Evolutionary conservation across 2,329 filamentous ascomycete species (phyloP), one percentile per base, ranked within the genome.

Genomic region (Allantophomopsis cytisporea): DNA sequence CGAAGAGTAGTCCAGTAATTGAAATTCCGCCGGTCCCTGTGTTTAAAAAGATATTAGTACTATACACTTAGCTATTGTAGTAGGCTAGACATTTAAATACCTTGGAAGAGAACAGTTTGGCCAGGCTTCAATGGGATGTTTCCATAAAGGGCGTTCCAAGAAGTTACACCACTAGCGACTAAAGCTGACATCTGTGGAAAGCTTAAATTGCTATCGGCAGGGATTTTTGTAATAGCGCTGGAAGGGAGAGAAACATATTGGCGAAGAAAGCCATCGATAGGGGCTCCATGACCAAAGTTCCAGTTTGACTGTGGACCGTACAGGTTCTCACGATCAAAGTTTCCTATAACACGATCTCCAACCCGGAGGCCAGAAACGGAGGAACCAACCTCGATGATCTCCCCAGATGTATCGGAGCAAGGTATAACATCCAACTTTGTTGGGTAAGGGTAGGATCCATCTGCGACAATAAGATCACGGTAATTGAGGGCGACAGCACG

Each of bases 21-120:
- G 63, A 59, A 7, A 69, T 63, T 1, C 65, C 66, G 3, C 65
- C 65, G 3, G 66, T 69, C 2, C 66, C 66, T 60, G n/a, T 40
- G 4, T 20, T n/a, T n/a, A 18, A 17, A 40, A 37, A 30, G 45
- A 7, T 8, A 13, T 40, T 36, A 36, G 23, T 16, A 4, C 17
- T 16, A 16, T 17, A 18, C n/a, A n/a, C n/a, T n/a, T 14, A 14
- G 13, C 5, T 2, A 15, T 30, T 12, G 10, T 15, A 16, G 15
- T 10, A 45, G 17, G 45, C 42, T 30, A 36, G n/a, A 41, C 18
- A 46, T 39, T 21, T 28, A 39, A 18, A 37, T 44, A 50, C 59
- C 58, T 20, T 57, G 58, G 8, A 60, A 47, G 4, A 62, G 45
- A 7, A 63, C 54, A 5, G 50, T 63, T 38, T 65, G 54, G 1